Conservation (phyloP, 805 yeast genomes). For the Hemisphaericaspora nanyangensis region DNA sequence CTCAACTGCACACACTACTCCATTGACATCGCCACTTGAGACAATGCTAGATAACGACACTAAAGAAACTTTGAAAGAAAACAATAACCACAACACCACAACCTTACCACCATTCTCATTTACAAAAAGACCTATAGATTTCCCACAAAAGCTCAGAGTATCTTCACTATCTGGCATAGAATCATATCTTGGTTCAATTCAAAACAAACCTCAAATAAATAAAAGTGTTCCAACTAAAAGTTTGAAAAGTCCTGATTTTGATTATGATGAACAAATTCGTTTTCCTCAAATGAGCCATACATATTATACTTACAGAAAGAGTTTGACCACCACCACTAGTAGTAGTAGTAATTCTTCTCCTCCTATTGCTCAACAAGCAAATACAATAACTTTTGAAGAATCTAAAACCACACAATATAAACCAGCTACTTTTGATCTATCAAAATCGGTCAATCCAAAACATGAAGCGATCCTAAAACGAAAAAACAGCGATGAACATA, state of each 20-base stretch:
- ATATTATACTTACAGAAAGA: slow-evolving; percentile 13
- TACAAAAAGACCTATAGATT: slow-evolving; percentile 24
- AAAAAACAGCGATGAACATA: slow-evolving; percentile 1
- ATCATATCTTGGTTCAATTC: background rate
- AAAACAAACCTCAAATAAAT: background rate
- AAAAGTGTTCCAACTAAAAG: background rate
- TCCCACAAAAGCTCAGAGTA: slow-evolving; percentile 1
- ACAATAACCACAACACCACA: no score
- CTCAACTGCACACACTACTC: slow-evolving; percentile 3
- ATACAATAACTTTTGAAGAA: background rate
- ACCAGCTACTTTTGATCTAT: slow-evolving; percentile 48
- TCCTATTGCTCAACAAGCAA: background rate
- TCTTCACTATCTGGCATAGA: slow-evolving; percentile 1
- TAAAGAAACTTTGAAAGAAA: background rate
- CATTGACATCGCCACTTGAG: slow-evolving; percentile 1
- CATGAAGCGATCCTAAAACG: slow-evolving; percentile 8
- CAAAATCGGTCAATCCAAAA: slow-evolving; percentile 25
- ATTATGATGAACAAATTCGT: slow-evolving; percentile 52
- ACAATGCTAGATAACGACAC: no score
- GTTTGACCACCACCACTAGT: background rate
- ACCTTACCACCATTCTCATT: slow-evolving; percentile 27
- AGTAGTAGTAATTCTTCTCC: background rate
- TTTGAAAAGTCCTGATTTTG: slow-evolving; percentile 15
- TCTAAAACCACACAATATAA: slow-evolving; percentile 16
- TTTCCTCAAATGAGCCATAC: slow-evolving; percentile 50